Base-by-base conservation (phyloP, 768 basidiomycete species). In the Mycena venus region DNA sequence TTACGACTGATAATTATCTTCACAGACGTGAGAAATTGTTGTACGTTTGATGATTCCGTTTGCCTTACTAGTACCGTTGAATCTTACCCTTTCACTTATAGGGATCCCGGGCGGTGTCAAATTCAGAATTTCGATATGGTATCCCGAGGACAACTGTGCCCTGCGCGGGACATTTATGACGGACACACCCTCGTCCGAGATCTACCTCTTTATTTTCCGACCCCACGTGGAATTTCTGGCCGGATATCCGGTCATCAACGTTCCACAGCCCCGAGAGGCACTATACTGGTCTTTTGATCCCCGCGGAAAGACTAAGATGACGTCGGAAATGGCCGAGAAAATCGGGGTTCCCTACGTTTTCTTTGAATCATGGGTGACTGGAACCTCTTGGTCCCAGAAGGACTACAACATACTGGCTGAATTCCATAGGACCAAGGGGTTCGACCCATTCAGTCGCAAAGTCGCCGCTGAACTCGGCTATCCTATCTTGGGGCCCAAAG, bases 151-250 rank as follows among this genome's bases (percentile, higher is more conserved):
- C 17, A 34, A 23, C 3, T 60, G 34, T 31, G 60, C 67, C 1
- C 58, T 68, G 9, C 67, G 67, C 23, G 67, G 67, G 6, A 68
- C 67, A 11, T 68, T 59, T 17, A 68, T 68, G 67, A 9, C 67
- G 31, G 67, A 68, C 17, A 12, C 44, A 1, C 56, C 67, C 0
- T 0, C 40, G 1, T 21, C n/a, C 9, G 58, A 68, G 12, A 47
- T 68, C 31, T 68, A 68, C n/a, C 67, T 68, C 23, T 68, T 68
- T n/a, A 12, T 68, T 15, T 68, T 68, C 31, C 42, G 19, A 23
- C 56, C 58, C 1, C 3, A 4, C 17, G 31, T 60, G 42, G 34
- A 65, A 34, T 53, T 34, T 17, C 32, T 47, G 8, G 58, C 11
- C 5, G 58, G 44, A 23, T 60, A 59, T 14, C 56, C 58, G 1